Evolutionary conservation across 805 yeast species (phyloP).

Genomic region (Yarrowia deformans): DNA sequence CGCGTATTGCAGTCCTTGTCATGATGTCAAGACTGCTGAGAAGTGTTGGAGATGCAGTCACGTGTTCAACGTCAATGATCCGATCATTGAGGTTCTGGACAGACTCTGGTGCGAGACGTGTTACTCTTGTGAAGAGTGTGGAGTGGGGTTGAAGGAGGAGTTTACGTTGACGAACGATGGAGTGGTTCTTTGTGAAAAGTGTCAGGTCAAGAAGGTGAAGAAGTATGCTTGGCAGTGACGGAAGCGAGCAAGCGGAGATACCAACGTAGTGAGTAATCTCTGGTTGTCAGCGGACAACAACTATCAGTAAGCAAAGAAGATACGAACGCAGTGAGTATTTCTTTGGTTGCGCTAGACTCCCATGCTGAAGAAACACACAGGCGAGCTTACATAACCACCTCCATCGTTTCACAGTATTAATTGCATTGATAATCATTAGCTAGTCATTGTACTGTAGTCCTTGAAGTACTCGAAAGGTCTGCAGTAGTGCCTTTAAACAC

Average conservation of each 20-base stretch:
- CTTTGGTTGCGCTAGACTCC: not conserved
- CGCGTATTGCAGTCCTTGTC: slow-evolving; percentile 47
- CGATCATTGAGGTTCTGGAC: slow-evolving; percentile 47
- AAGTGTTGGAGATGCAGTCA: slow-evolving; percentile 50
- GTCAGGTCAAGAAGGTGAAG: slow-evolving; percentile 45
- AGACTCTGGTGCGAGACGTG: slow-evolving; percentile 49
- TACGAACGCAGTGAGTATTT: not conserved
- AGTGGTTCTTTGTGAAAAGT: slow-evolving; percentile 46
- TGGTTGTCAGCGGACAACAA: not conserved
- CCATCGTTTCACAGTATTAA: no score
- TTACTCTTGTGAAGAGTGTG: slow-evolving; percentile 49
- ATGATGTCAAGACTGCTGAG: slow-evolving; percentile 44
- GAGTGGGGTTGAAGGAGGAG: slow-evolving; percentile 46
- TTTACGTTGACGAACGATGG: slow-evolving; percentile 50
- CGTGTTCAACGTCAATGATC: slow-evolving; percentile 42
- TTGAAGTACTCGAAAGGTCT: no score
- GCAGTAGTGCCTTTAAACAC: no score
- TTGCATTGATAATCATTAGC: no score
- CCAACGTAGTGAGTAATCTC: not conserved
- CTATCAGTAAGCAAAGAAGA: not conserved
- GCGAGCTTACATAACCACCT: no score
- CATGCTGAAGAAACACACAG: no score
- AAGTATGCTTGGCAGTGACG: slow-evolving; percentile 43
- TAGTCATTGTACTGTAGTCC: no score
- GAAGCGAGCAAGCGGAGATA: not conserved